Evolutionary conservation across 441 rosid genomes (phyloP).

Genomic region (Gossypium lobatum): DNA sequence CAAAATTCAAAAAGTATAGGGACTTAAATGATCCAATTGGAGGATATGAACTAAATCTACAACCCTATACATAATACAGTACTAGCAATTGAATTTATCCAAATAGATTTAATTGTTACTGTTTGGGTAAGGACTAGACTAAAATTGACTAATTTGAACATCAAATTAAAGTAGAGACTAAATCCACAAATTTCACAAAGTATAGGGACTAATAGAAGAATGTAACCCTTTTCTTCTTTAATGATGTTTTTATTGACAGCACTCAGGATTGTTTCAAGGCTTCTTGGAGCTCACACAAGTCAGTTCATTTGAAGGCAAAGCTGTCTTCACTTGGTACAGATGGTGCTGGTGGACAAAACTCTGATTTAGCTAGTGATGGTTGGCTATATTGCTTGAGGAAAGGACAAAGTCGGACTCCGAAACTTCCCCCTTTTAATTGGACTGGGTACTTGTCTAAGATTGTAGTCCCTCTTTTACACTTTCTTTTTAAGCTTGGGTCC

Average conservation of each 20-base stretch:
- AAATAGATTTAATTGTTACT: no score
- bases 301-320: conserved; percentile 74
- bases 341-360: conserved; percentile 32
- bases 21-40: no score
- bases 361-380: conserved; percentile 43
- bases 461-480: background rate
- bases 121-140: no score
- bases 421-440: conserved; percentile 85
- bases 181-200: no score
- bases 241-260: conserved; percentile 28
- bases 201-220: no score
- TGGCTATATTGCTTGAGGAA: conserved; percentile 76
- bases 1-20: no score
- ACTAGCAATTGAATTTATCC: no score
- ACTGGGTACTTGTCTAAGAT: conserved; percentile 58
- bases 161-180: no score
- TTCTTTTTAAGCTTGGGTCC: background rate
- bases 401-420: conserved; percentile 59
- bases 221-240: background rate
- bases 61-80: no score
- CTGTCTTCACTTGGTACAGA: conserved; percentile 38
- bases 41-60: no score
- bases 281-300: conserved; percentile 88
- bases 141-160: no score
- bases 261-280: conserved; percentile 93